phyloP scores from a whole-genome alignment of 2,329 filamentous ascomycete species.

The Elsinoe batatas region DNA sequence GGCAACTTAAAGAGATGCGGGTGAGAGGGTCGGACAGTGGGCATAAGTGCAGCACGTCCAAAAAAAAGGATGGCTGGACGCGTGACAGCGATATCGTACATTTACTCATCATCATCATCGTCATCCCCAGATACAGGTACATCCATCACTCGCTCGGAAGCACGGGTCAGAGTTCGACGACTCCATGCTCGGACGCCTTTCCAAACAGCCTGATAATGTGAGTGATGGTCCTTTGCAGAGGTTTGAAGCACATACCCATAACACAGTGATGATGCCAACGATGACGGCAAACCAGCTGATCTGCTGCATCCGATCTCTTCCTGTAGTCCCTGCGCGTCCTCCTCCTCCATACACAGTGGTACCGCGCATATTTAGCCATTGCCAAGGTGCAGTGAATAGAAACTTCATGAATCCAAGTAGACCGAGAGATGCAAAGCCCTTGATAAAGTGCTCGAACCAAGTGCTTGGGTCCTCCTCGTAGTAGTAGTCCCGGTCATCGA shows the following conservation, averaged over 20 bases:
- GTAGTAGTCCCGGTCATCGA: slow-evolving; percentile 21
- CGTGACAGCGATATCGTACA: slow-evolving; percentile 14
- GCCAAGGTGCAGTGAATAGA: slow-evolving; percentile 62
- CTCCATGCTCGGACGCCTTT: slow-evolving; percentile 68
- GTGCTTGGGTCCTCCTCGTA: slow-evolving; percentile 44
- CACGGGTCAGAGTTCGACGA: slow-evolving; percentile 60
- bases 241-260: slow-evolving; percentile 44
- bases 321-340: slow-evolving; percentile 48
- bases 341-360: slow-evolving; percentile 46
- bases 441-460: slow-evolving; percentile 78
- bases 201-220: slow-evolving; percentile 56
- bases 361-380: slow-evolving; percentile 64
- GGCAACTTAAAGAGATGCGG: slow-evolving; percentile 97
- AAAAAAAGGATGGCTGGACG: background rate
- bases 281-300: slow-evolving; percentile 71
- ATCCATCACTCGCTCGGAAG: slow-evolving; percentile 73
- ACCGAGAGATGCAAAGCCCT: slow-evolving; percentile 83
- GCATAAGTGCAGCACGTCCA: background rate
- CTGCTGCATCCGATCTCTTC: slow-evolving; percentile 66
- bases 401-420: slow-evolving; percentile 77
- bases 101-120: slow-evolving; percentile 37
- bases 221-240: slow-evolving; percentile 19
- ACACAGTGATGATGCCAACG: slow-evolving; percentile 69
- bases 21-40: background rate
- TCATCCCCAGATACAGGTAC: slow-evolving; percentile 57